Evolutionary conservation across 169 alveolate genomes (phyloP).

Genomic region (Plasmodium adleri): DNA sequence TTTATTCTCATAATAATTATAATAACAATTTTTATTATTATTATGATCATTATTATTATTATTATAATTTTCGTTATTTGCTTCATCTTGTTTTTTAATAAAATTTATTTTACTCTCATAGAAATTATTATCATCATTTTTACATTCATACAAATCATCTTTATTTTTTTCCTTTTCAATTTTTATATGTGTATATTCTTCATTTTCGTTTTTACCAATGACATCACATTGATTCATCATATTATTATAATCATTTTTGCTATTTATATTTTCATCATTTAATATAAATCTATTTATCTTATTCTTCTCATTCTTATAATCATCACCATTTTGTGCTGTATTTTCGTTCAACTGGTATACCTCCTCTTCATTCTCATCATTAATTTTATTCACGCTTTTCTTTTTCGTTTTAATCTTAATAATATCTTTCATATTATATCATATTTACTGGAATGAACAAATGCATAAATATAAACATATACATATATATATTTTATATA

Average conservation of each 20-base stretch:
- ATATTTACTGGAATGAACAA: neutral
- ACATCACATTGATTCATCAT: too few relatives aligned
- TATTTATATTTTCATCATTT: neutral
- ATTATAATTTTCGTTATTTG: too few relatives aligned
- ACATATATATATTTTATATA: neutral
- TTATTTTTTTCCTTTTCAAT: too few relatives aligned
- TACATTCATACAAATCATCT: too few relatives aligned
- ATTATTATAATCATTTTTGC: neutral
- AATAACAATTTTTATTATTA: too few relatives aligned
- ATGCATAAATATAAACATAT: neutral
- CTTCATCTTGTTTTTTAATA: too few relatives aligned
- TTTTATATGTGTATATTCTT: too few relatives aligned
- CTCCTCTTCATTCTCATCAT: neutral
- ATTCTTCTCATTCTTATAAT: neutral
- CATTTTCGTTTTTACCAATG: too few relatives aligned
- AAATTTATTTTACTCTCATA: too few relatives aligned
- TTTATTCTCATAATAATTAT: too few relatives aligned
- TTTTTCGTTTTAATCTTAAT: slow-evolving; percentile 31
- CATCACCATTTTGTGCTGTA: neutral
- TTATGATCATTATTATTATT: too few relatives aligned
- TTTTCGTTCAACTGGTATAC: slow-evolving; percentile 7
- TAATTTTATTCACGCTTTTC: neutral
- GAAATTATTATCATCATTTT: too few relatives aligned
- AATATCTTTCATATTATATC: slow-evolving; percentile 27
- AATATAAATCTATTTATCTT: neutral